Percentiles rank a stretch among this genome's conserved stretches.
Evolutionary conservation across 441 rosid genomes (phyloP).

Genomic region (Cnidoscolus chayamansa): DNA sequence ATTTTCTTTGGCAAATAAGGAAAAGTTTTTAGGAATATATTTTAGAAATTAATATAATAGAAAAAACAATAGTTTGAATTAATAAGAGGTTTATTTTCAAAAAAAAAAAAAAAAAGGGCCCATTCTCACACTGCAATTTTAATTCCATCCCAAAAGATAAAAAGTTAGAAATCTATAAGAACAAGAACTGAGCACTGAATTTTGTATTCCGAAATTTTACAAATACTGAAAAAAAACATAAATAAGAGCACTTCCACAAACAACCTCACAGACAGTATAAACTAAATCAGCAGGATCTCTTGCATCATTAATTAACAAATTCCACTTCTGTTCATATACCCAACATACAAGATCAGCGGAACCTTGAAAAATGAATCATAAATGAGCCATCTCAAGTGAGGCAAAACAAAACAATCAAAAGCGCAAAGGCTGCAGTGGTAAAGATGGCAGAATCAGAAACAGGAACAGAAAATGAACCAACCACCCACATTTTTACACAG

Average conservation of each 20-base stretch:
- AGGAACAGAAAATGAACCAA: conserved; percentile 9
- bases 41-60: too few relatives aligned
- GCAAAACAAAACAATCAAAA: neutral
- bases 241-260: too few relatives aligned
- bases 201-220: neutral
- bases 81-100: too few relatives aligned
- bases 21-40: too few relatives aligned
- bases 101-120: too few relatives aligned
- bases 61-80: too few relatives aligned
- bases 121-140: too few relatives aligned
- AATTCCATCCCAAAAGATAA: neutral
- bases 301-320: neutral
- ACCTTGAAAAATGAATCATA: neutral
- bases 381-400: neutral
- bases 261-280: too few relatives aligned
- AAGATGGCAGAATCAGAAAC: neutral
- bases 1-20: too few relatives aligned
- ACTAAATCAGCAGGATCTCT: too few relatives aligned
- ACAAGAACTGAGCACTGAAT: neutral
- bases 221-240: too few relatives aligned
- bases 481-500: conserved; percentile 6
- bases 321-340: neutral
- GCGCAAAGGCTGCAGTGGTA: neutral
- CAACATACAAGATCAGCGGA: neutral
- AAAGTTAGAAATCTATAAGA: neutral